phyloP scores from a whole-genome alignment of 2,329 filamentous ascomycete species.

The Sporothrix schenckii region DNA sequence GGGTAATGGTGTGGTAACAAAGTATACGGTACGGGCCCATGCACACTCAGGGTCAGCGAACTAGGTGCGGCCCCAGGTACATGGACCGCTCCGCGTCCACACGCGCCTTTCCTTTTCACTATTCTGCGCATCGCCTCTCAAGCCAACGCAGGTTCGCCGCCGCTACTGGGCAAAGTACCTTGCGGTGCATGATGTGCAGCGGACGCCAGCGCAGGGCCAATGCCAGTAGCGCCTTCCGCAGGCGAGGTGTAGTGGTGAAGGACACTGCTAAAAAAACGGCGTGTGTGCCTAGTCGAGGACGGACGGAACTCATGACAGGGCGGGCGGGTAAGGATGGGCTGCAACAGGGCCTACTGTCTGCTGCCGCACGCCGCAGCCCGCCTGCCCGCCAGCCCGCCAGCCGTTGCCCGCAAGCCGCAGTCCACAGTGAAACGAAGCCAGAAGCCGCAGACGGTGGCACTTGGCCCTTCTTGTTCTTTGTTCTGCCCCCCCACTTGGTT shows the following conservation, averaged over 20 bases:
- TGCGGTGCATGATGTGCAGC: not conserved
- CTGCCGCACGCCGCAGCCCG: slow-evolving; percentile 24
- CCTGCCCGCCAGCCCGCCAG: slow-evolving; percentile 18
- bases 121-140: not conserved
- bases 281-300: slow-evolving; percentile 35
- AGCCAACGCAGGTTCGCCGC: not conserved
- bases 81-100: slow-evolving; percentile 33
- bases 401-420: slow-evolving; percentile 19
- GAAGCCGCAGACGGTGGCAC: slow-evolving; percentile 27
- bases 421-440: slow-evolving; percentile 16
- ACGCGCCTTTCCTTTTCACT: slow-evolving; percentile 13
- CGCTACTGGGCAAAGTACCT: slow-evolving; percentile 19
- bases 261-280: slow-evolving; percentile 6
- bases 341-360: slow-evolving; percentile 14
- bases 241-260: not conserved
- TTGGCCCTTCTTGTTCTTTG: slow-evolving; percentile 24
- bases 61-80: slow-evolving; percentile 34
- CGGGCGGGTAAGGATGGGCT: slow-evolving; percentile 35
- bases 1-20: not conserved
- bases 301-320: slow-evolving; percentile 33
- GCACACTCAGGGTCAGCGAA: slow-evolving; percentile 26
- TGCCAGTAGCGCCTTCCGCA: not conserved
- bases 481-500: slow-evolving; percentile 33
- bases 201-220: slow-evolving; percentile 3
- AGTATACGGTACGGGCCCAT: slow-evolving; percentile 28